Conservation (phyloP, 78 protist species). For the Polysphondylium violaceum region DNA sequence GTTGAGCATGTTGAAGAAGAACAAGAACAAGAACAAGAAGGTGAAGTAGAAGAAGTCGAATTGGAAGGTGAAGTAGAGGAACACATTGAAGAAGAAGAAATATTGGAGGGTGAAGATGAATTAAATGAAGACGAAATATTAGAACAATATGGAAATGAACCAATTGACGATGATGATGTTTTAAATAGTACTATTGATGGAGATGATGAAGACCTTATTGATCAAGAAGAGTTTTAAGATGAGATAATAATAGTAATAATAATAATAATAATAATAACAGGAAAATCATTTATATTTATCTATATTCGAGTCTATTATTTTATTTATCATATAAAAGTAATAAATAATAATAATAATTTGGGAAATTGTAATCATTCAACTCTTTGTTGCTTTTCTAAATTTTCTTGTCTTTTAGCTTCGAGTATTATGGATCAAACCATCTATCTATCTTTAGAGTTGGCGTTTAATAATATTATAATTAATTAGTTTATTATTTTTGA, state of each 20-base stretch:
- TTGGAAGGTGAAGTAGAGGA: not conserved
- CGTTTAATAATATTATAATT: no score
- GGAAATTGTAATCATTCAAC: no score
- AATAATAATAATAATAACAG: constrained; percentile 2
- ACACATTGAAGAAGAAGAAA: not conserved
- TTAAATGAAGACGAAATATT: constrained; percentile 26
- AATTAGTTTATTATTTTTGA: no score
- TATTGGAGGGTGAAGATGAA: not conserved
- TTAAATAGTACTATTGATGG: constrained; percentile 3
- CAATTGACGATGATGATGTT: not conserved
- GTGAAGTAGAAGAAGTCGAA: not conserved
- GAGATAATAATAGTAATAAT: not conserved
- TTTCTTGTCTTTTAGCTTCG: no score
- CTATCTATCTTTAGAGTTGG: no score
- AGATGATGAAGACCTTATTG: not conserved
- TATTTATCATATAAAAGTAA: no score
- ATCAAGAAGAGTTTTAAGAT: constrained; percentile 11
- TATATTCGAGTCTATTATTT: no score
- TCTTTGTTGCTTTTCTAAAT: no score
- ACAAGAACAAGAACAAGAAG: constrained; percentile 3
- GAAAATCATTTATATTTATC: no score
- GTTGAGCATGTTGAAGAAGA: constrained; percentile 17
- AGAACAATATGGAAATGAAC: not conserved
- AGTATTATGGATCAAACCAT: no score
- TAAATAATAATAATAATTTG: no score